Evolutionary conservation across 768 basidiomycete species (phyloP), one percentile per base, ranked within the genome.

Genomic region (Kockovaella imperatae): DNA sequence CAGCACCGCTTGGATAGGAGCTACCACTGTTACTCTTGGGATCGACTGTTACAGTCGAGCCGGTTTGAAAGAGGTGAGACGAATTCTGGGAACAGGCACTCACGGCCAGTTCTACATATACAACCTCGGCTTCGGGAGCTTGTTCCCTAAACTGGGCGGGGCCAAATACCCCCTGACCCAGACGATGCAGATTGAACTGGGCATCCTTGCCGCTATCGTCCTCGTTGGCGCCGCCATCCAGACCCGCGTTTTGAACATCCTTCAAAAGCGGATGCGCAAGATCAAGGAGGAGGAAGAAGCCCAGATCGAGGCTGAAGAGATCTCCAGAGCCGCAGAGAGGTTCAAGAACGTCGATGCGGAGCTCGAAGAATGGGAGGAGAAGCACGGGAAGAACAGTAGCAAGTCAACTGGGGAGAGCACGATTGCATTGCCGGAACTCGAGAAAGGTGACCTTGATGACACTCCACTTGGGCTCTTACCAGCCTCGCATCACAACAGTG

Each of bases 11-110:
- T 66, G 60, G 53, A 87, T 95, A 55, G 91, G 91, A 5, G 83
- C 90, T 21, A 84, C 84, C 17, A 83, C 88, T 0, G 84, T 95
- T 69, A 87, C 90, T 48, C 76, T 96, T 13, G 93, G 93, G 17
- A 81, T 95, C 31, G 91, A 96, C 71, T 95, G 91, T 69, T 95
- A 81, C 70, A 86, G 88, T 2, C 84, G 86, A 15, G 87, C 85
- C 5, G 86, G 86, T 18, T 77, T 96, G 45, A 96, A 96, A 75
- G 90, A 95, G 80, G 88, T 85, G 57, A 58, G 73, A 21, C 11
- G 5, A 15, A 5, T 7, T 13, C 21, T 15, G 23, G 14, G 10
- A 29, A 17, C 1, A 29, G 2, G 14, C 20, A 45, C 40, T 35
- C 18, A 49, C 8, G 35, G 14, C 1, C 55, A 93, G 87, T 95